Conservation (phyloP, 1,284 basidiomycete genomes). For the Pisolithus thermaeus region DNA sequence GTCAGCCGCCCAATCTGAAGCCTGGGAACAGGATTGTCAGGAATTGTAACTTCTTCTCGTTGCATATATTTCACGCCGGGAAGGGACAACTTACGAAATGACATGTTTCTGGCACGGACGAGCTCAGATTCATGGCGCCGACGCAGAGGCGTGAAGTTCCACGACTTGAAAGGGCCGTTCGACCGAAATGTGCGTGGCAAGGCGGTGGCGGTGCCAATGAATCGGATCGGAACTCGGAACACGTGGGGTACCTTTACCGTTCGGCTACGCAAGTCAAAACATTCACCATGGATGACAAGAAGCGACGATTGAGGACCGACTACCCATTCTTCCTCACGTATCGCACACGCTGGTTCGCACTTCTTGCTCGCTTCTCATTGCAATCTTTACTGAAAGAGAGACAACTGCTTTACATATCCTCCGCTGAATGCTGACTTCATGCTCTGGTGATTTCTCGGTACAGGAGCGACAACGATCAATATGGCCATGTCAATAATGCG, state of each 20-base stretch:
- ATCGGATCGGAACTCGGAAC: too few relatives aligned
- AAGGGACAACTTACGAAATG: conserved; percentile 12
- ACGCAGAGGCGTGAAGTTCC: background rate
- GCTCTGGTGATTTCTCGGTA: background rate
- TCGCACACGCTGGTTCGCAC: conserved; percentile 60
- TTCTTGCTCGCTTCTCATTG: background rate
- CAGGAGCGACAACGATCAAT: conserved; percentile 81
- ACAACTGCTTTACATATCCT: conserved; percentile 1
- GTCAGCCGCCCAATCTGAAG: conserved; percentile 72
- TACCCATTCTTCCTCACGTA: conserved; percentile 58
- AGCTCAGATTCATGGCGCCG: conserved; percentile 3
- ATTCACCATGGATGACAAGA: conserved; percentile 14
- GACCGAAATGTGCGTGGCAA: too few relatives aligned
- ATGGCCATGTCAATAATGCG: conserved; percentile 71
- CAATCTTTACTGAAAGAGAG: background rate
- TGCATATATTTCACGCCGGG: background rate
- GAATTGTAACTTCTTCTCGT: background rate
- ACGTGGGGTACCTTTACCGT: too few relatives aligned
- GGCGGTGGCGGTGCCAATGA: too few relatives aligned
- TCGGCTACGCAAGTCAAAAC: background rate
- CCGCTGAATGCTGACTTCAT: background rate
- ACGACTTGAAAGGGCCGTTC: too few relatives aligned
- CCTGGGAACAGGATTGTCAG: conserved; percentile 30
- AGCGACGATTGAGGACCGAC: conserved; percentile 39
- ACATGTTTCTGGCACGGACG: conserved; percentile 5